These are phyloP conservation scores for Thraustochytrium aureum DNA, from an alignment of 352 stramenopile species.

Conservation along the genomic window DNA sequence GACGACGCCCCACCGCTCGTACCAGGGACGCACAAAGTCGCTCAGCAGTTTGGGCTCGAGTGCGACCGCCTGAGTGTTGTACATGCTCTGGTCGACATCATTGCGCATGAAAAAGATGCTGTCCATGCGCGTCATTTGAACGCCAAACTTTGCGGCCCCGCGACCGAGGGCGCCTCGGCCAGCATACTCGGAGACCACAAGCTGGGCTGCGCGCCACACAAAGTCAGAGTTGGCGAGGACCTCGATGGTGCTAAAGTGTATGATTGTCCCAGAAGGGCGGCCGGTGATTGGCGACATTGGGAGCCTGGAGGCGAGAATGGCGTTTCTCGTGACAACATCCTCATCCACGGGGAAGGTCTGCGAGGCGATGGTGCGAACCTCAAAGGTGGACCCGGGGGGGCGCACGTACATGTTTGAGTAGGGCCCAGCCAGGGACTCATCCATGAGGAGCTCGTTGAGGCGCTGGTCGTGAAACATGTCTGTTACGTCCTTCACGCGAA, in stretches of 20 bases:
- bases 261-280: background rate
- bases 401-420: constrained; percentile 28
- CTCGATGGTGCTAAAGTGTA: constrained; percentile 10
- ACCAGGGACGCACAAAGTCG: background rate
- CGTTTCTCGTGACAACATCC: background rate
- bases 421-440: background rate
- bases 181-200: background rate
- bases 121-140: constrained; percentile 30
- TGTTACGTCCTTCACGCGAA: background rate
- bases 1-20: constrained; percentile 6
- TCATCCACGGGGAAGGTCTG: background rate
- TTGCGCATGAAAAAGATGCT: constrained; percentile 21
- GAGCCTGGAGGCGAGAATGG: background rate
- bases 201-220: constrained; percentile 12
- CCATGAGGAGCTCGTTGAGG: background rate
- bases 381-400: background rate
- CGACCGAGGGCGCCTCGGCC: background rate
- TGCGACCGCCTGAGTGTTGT: background rate
- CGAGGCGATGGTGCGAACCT: background rate
- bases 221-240: constrained; percentile 21
- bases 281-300: constrained; percentile 8
- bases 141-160: background rate
- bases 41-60: constrained; percentile 4
- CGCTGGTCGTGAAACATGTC: constrained; percentile 19
- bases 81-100: constrained; percentile 32